phyloP scores from a whole-genome alignment of 163 green algal species.

The Trebouxiophyceae sp. region DNA sequence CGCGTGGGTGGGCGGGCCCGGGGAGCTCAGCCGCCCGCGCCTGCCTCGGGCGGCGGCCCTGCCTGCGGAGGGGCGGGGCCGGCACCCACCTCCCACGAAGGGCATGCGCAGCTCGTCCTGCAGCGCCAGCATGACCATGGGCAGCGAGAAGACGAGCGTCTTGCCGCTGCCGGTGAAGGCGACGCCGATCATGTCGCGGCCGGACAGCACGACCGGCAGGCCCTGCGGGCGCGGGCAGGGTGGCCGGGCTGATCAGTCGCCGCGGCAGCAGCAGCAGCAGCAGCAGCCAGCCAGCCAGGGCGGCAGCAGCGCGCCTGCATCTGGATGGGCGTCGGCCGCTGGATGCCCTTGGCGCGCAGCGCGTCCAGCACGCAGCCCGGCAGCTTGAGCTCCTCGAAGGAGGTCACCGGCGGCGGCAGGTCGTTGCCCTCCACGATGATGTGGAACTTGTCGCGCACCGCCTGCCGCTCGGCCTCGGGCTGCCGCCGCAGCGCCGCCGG shows the following conservation, averaged over 20 bases:
- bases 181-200: conserved; percentile 97
- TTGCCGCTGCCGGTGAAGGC: conserved; percentile 95
- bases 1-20: not conserved
- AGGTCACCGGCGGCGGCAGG: conserved; percentile 81
- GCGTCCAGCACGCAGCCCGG: conserved; percentile 58
- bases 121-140: conserved; percentile 83
- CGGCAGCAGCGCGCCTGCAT: conserved; percentile 40
- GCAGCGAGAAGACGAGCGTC: conserved; percentile 89
- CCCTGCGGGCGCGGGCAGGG: too few relatives aligned
- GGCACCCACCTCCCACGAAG: conserved; percentile 33
- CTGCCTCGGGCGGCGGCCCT: too few relatives aligned
- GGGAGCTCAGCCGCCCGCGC: too few relatives aligned
- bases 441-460: conserved; percentile 78
- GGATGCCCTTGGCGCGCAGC: conserved; percentile 78
- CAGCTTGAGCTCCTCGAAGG: conserved; percentile 88
- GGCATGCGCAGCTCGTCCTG: conserved; percentile 75
- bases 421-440: conserved; percentile 85
- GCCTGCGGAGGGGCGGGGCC: too few relatives aligned
- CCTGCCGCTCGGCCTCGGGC: conserved; percentile 42
- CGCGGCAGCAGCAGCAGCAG: too few relatives aligned
- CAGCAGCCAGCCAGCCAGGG: too few relatives aligned
- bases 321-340: conserved; percentile 85
- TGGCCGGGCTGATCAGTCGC: too few relatives aligned
- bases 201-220: conserved; percentile 62
- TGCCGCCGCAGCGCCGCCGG: conserved; percentile 67